Conservation (phyloP, 1,139 yeast species). For the Scheffersomyces parashehatae region DNA sequence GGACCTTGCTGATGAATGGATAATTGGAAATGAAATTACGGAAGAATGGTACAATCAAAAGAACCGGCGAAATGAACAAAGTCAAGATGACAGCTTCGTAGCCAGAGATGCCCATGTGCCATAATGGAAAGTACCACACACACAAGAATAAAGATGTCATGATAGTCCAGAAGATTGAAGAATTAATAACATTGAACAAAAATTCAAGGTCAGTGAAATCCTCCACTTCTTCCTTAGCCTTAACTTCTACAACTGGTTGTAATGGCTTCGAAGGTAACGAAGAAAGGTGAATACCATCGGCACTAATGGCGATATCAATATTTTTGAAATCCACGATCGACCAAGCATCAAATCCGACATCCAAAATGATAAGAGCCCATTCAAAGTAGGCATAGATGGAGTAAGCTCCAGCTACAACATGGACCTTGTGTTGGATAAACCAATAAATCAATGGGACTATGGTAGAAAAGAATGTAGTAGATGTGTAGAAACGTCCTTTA, state of each 20-base stretch:
- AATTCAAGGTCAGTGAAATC: conserved; percentile 43
- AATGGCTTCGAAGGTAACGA: conserved; percentile 1
- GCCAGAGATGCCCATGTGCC: conserved; percentile 98
- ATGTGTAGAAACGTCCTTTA: conserved; percentile 54
- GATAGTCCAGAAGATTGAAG: conserved; percentile 83
- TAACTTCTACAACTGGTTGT: neutral
- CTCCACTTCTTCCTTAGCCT: conserved; percentile 9
- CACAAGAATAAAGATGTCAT: conserved; percentile 78
- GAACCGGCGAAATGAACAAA: conserved; percentile 56
- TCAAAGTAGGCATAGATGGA: conserved; percentile 92
- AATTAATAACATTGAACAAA: conserved; percentile 50
- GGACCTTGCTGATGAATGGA: conserved; percentile 52
- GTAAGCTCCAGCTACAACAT: conserved; percentile 88
- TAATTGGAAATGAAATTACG: conserved; percentile 34
- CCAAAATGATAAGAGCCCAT: conserved; percentile 84
- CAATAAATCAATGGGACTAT: conserved; percentile 82
- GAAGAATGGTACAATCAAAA: conserved; percentile 57
- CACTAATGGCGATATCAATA: conserved; percentile 44
- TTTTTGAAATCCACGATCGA: conserved; percentile 67
- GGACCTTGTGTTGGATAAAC: conserved; percentile 91
- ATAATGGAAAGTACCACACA: conserved; percentile 95
- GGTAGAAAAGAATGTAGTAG: conserved; percentile 63
- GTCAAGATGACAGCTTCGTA: conserved; percentile 71
- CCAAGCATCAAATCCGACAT: conserved; percentile 82
- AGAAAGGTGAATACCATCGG: conserved; percentile 17